Evolutionary conservation across 2,329 filamentous ascomycete genomes (phyloP).

Genomic region (Sphaerulina vaccinii): DNA sequence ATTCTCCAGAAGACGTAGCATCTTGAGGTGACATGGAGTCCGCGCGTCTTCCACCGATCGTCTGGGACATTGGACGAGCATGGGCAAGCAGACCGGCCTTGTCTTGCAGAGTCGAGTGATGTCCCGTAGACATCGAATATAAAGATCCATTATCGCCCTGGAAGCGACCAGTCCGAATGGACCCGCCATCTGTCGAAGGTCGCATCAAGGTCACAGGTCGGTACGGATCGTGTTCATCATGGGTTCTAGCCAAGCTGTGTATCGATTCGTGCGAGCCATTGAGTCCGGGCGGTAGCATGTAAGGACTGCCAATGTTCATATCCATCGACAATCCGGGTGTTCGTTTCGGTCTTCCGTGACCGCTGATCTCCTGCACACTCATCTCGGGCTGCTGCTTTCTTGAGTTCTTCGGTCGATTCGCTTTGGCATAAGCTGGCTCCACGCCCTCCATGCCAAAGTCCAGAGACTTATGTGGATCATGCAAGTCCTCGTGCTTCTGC

Average conservation of each 20-base stretch:
- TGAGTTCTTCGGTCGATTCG: conserved; percentile 38
- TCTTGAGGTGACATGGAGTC: conserved; percentile 34
- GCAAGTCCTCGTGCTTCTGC: conserved; percentile 71
- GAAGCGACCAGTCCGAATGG: conserved; percentile 21
- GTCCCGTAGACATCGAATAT: conserved; percentile 51
- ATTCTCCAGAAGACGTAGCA: conserved; percentile 15
- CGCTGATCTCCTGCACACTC: conserved; percentile 53
- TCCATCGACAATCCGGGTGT: conserved; percentile 43
- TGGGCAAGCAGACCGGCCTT: conserved; percentile 56
- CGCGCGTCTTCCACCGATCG: conserved; percentile 42
- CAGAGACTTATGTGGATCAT: conserved; percentile 84
- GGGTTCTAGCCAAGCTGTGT: conserved; percentile 75
- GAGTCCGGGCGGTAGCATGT: conserved; percentile 82
- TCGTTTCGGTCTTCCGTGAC: conserved; percentile 51
- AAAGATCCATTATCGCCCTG: conserved; percentile 48
- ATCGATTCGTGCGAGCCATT: conserved; percentile 82
- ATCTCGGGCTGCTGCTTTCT: conserved; percentile 50
- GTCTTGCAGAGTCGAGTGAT: conserved; percentile 38
- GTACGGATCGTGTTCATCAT: conserved; percentile 81
- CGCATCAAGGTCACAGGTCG: conserved; percentile 61
- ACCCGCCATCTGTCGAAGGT: conserved; percentile 43
- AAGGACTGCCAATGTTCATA: conserved; percentile 76
- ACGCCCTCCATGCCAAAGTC: conserved; percentile 79
- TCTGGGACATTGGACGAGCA: conserved; percentile 58
- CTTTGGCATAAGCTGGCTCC: conserved; percentile 19